These are phyloP conservation scores for Paramecium octaurelia DNA, from an alignment of 73 alveolate genomes.

Conservation along the genomic window DNA sequence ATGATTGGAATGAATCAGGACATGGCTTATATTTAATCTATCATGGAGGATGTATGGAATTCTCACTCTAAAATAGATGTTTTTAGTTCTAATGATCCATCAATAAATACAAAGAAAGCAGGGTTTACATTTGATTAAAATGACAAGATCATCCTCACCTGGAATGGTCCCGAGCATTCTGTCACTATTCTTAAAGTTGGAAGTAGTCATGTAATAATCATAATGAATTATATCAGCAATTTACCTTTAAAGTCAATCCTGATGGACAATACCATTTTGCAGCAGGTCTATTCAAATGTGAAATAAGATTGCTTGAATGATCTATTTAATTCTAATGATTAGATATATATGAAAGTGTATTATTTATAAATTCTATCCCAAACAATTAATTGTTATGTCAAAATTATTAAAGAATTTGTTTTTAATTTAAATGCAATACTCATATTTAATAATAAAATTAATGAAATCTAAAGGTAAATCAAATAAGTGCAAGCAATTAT, in stretches of 20 bases:
- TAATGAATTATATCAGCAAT: neutral
- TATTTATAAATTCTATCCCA: neutral
- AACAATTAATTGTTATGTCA: neutral
- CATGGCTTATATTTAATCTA: conserved; percentile 27
- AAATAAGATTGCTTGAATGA: conserved; percentile 29
- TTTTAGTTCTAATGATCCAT: conserved; percentile 3
- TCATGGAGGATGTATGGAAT: conserved; percentile 32
- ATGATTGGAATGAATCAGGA: conserved; percentile 48
- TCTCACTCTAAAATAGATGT: neutral
- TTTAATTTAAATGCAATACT: neutral
- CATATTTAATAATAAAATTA: neutral
- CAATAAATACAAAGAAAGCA: neutral
- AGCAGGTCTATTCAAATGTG: conserved; percentile 19
- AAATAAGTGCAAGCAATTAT: neutral
- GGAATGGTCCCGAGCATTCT: conserved; percentile 37
- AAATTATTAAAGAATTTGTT: neutral
- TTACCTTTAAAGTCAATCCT: conserved; percentile 9
- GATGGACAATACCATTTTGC: conserved; percentile 36
- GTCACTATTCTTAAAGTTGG: conserved; percentile 25
- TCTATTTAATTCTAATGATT: neutral
- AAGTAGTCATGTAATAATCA: neutral
- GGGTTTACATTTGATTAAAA: neutral
- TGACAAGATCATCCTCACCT: neutral
- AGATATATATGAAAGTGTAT: neutral
- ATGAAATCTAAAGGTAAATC: conserved; percentile 22